Evolutionary conservation across 768 basidiomycete genomes (phyloP), one percentile per base, ranked within the genome.

Genomic region (Megacollybia marginata): DNA sequence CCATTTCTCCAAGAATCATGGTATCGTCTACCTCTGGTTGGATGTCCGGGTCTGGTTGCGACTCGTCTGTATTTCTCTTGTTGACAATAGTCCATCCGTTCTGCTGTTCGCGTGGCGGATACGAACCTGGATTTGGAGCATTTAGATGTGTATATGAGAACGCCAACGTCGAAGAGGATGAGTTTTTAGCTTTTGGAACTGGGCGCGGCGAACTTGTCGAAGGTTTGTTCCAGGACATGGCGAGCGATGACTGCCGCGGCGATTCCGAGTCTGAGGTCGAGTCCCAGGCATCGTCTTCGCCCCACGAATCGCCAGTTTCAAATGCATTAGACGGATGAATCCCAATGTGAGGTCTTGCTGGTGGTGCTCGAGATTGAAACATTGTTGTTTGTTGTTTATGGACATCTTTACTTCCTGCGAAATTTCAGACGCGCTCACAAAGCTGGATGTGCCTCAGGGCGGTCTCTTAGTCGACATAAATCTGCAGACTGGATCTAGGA

Each of bases 201-300:
- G 75, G 75, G 54, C 71, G 80, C 12, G 85, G 79, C 16, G 75
- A 68, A 18, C 76, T 69, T 38, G 55, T 50, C 19, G 62, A 56
- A 49, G 54, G 59, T 55, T 61, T 67, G 54, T 58, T 69, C 74
- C 73, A 75, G 15, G 73, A 65, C 59, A 66, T 69, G n/a, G 73
- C 63, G 40, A 76, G 57, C 9, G 74, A 72, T n/a, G 75, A 74
- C 51, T 73, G 78, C 56, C 72, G 76, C 50, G 77, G 78, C 48
- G 78, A 82, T 65, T 88, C 87, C 43, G 82, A 82, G 67, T 91
- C 88, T 15, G 88, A 90, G 47, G 77, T 74, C 57, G 83, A 85
- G 67, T 91, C 88, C 88, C 88, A 92, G 43, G 80, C 87, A 62
- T 92, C 88, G 60, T 91, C 88, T 62, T 89, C 88, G n/a, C 69